A percentile compares a stretch with the other conserved stretches of the same genome.
phyloP scores from a whole-genome alignment of 176 grass and related monocot species.

The Neostapfia colusana region DNA sequence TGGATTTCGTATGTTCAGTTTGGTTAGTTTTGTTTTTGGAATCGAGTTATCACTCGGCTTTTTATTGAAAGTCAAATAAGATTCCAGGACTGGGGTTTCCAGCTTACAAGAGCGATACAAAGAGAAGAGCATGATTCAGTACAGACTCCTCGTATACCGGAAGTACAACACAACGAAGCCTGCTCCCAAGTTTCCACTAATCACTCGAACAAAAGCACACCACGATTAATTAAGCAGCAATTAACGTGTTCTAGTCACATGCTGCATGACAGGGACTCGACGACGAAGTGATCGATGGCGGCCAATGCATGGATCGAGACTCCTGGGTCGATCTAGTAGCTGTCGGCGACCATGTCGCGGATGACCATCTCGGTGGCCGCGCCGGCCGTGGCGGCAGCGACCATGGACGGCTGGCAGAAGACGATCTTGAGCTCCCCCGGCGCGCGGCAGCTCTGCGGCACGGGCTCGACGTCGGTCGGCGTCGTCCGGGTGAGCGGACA shows the following conservation, averaged over 20 bases:
- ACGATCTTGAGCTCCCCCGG: slow-evolving; percentile 54
- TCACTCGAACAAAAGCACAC: neutral
- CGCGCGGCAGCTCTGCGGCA: slow-evolving; percentile 56
- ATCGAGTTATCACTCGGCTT: too few relatives aligned
- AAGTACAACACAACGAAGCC: neutral
- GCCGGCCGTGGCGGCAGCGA: neutral
- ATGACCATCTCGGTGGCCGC: slow-evolving; percentile 33
- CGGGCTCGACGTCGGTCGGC: slow-evolving; percentile 45
- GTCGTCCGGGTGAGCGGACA: slow-evolving; percentile 47
- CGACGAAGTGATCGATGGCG: neutral
- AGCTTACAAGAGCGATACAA: too few relatives aligned
- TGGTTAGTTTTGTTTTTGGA: neutral
- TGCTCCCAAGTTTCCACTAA: neutral
- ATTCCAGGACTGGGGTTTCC: too few relatives aligned
- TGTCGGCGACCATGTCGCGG: slow-evolving; percentile 34
- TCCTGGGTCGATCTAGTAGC: slow-evolving; percentile 28
- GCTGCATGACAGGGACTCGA: neutral
- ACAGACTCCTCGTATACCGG: neutral
- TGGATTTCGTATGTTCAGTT: neutral
- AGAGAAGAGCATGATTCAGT: too few relatives aligned
- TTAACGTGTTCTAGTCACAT: neutral
- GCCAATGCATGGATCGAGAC: neutral
- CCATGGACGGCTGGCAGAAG: slow-evolving; percentile 42
- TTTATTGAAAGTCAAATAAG: too few relatives aligned
- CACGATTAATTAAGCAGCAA: neutral